Percentiles rank a stretch among this genome's conserved stretches.
Evolutionary conservation across 225 moss, liverwort and hornwort species (phyloP).

Genomic region (Asterella californica): DNA sequence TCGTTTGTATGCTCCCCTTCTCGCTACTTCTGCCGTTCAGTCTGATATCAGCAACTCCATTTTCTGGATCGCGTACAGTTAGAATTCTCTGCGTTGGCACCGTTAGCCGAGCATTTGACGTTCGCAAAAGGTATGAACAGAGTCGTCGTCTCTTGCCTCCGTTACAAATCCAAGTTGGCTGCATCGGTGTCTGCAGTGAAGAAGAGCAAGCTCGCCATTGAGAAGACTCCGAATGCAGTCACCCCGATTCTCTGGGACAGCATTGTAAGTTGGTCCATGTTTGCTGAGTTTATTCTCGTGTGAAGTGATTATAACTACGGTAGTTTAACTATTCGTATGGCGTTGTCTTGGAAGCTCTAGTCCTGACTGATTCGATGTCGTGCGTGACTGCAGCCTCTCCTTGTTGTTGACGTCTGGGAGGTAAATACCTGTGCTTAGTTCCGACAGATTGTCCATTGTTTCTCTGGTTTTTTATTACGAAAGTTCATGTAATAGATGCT

Average conservation of each 20-base stretch:
- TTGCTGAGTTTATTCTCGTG: not conserved
- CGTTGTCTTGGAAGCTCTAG: not conserved
- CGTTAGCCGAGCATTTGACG: not conserved
- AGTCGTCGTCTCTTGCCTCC: not conserved
- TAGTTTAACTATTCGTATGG: not conserved
- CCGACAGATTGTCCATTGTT: not conserved
- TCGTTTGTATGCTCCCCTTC: no score
- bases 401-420: conserved; percentile 89
- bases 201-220: conserved; percentile 69
- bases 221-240: conserved; percentile 85
- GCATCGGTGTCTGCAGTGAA: conserved; percentile 33
- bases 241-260: conserved; percentile 82
- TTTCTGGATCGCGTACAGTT: no score
- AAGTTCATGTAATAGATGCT: no score
- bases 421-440: conserved; percentile 20
- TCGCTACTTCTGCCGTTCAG: no score
- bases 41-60: no score
- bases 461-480: not conserved
- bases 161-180: not conserved
- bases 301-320: not conserved
- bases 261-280: conserved; percentile 47
- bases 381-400: conserved; percentile 56
- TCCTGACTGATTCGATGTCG: not conserved
- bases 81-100: not conserved
- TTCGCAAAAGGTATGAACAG: no score